Base-by-base conservation (phyloP, 805 yeast species). In the Metschnikowia colocasiae region DNA sequence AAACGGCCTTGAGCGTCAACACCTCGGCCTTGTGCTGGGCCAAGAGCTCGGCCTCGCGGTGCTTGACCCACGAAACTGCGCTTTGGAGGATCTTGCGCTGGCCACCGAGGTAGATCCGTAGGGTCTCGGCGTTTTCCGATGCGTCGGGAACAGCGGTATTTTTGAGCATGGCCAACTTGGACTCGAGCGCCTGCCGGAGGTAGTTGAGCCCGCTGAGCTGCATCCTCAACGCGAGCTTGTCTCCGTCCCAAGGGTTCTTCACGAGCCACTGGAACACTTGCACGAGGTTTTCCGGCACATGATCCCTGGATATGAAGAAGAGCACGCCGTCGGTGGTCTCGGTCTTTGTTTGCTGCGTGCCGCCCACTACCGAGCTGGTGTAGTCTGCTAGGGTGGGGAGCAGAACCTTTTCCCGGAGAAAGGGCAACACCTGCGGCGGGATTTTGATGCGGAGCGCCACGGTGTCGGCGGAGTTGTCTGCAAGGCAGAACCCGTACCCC, bases 401-500 rank as follows among this genome's bases (percentile, higher is more conserved):
- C 18, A 63, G 55, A 6, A 78, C 63, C 43, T 61, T 57, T 4
- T 52, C 46, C 31, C 62, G 58, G 13, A 78, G 63, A 13, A 60
- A 63, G 0, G 60, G 61, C 23, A 70, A 36, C 31, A 56, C 61
- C 45, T 45, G 66, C 38, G 22, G 53, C 46, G 76, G 77, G 1
- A 87, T 66, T 58, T 80, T 80, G 47, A 89, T 70, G 4, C 85
- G 75, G 37, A 90, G 71, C 13, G 81, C 81, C 1, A 82, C 68
- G 4, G 69, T 59, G 52, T 87, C 92, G 30, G 80, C 80, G 8
- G 68, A 67, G 55, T 85, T 86, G 40, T 76, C 65, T 15, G 74
- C 75, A 2, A 82, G 41, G 8, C 81, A 76, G 64, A 91, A 91
- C 0, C 97, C 97, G 62, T 91, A 91, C 0, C 85, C 90, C 55